These are phyloP conservation scores for Coemansia sp. DNA, from an alignment of 192 early-diverging fungal genomes.

Conservation along the genomic window DNA sequence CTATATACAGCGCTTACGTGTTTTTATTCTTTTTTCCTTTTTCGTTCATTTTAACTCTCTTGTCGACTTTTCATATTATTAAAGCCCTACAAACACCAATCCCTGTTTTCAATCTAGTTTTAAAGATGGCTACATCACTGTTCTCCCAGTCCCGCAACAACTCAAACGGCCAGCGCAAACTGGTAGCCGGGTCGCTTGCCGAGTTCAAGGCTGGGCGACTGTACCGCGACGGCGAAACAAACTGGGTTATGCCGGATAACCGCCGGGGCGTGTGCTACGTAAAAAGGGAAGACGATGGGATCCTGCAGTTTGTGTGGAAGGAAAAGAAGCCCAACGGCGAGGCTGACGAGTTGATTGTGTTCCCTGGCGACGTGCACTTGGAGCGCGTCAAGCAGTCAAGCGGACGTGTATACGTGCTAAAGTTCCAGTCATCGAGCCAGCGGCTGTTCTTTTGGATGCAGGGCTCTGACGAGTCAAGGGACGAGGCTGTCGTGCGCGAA, in stretches of 20 bases:
- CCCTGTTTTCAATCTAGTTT: not conserved
- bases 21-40: too few relatives aligned
- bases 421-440: slow-evolving; percentile 79
- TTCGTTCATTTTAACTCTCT: too few relatives aligned
- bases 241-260: slow-evolving; percentile 72
- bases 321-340: slow-evolving; percentile 50
- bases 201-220: slow-evolving; percentile 78
- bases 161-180: not conserved
- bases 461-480: slow-evolving; percentile 61
- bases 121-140: slow-evolving; percentile 30
- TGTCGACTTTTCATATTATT: too few relatives aligned
- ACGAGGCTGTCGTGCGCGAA: slow-evolving; percentile 57
- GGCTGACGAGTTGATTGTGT: slow-evolving; percentile 71
- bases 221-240: slow-evolving; percentile 64
- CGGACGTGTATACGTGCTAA: slow-evolving; percentile 79
- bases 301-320: slow-evolving; percentile 84
- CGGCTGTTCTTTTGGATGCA: slow-evolving; percentile 89
- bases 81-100: not conserved
- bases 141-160: slow-evolving; percentile 19
- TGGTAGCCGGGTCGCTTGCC: slow-evolving; percentile 27
- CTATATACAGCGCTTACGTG: not conserved
- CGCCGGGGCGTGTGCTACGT: slow-evolving; percentile 63
- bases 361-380: slow-evolving; percentile 77
- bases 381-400: slow-evolving; percentile 57
- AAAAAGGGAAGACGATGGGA: slow-evolving; percentile 62